These are phyloP conservation scores for Ascocoryne sarcoides DNA, from an alignment of 2,329 filamentous ascomycete species.

Conservation along the genomic window DNA sequence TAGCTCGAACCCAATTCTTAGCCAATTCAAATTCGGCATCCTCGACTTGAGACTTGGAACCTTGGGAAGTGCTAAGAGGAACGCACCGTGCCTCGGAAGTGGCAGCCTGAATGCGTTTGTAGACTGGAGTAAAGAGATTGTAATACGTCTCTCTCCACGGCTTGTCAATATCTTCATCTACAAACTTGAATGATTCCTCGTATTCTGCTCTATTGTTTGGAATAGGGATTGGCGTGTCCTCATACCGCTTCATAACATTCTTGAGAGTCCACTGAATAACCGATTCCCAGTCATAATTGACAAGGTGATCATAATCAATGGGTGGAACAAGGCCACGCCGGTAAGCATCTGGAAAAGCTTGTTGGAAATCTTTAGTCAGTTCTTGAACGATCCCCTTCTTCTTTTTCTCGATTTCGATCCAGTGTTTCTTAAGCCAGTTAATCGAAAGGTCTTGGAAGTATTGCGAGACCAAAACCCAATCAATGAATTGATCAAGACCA, in stretches of 20 bases:
- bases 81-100: constrained; percentile 39
- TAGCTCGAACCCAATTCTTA: constrained; percentile 50
- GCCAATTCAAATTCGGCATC: constrained; percentile 35
- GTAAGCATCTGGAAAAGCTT: constrained; percentile 57
- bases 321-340: constrained; percentile 49
- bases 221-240: constrained; percentile 37
- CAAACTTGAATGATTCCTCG: constrained; percentile 31
- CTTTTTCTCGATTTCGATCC: constrained; percentile 43
- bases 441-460: constrained; percentile 47
- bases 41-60: constrained; percentile 6
- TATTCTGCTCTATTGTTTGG: constrained; percentile 40
- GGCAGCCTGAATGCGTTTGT: constrained; percentile 21
- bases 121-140: constrained; percentile 39
- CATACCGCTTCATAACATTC: constrained; percentile 29
- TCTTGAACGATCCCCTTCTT: constrained; percentile 40
- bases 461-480: constrained; percentile 50
- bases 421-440: constrained; percentile 45
- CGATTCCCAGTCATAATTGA: constrained; percentile 58
- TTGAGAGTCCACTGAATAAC: constrained; percentile 59
- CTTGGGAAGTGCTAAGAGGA: background rate
- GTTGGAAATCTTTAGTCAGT: constrained; percentile 55
- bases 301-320: constrained; percentile 54
- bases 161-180: constrained; percentile 21
- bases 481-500: constrained; percentile 48
- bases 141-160: constrained; percentile 52